Conservation (phyloP, 257 asterid species). For the Echium plantagineum region DNA sequence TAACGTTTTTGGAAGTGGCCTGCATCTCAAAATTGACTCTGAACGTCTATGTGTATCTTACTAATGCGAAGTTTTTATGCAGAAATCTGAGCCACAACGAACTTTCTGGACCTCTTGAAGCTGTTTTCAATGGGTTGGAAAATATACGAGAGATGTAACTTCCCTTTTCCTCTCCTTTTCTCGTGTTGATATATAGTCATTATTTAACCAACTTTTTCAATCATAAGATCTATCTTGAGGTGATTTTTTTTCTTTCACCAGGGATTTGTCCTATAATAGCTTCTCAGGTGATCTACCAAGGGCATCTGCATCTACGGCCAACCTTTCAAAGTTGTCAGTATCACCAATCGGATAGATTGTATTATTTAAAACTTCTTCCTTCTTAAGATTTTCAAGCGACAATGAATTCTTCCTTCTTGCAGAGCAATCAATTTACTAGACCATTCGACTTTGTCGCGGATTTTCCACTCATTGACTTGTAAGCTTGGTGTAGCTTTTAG, state of each 20-base stretch:
- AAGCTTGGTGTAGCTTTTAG: constrained; percentile 18
- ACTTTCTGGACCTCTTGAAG: constrained; percentile 61
- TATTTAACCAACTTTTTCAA: too few species aligned
- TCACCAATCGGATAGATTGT: constrained; percentile 1
- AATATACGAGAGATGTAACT: constrained; percentile 58
- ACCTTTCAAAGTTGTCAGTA: constrained; percentile 62
- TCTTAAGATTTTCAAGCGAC: not conserved
- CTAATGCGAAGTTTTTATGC: constrained; percentile 13
- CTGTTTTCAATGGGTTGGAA: constrained; percentile 55
- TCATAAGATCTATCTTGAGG: not conserved
- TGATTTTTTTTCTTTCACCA: constrained; percentile 17
- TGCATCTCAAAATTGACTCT: constrained; percentile 7
- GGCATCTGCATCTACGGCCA: constrained; percentile 49
- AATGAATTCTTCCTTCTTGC: constrained; percentile 29
- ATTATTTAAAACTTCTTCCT: not conserved
- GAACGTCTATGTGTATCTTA: constrained; percentile 2
- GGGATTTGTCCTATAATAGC: constrained; percentile 82
- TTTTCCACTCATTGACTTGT: constrained; percentile 64
- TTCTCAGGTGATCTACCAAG: constrained; percentile 82
- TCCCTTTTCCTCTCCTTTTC: not conserved
- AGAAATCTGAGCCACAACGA: constrained; percentile 80
- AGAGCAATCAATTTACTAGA: constrained; percentile 71
- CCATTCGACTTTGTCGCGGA: constrained; percentile 63
- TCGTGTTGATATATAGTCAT: not conserved
- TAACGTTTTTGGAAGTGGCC: constrained; percentile 59